Percentiles rank a stretch among this genome's conserved stretches.
Evolutionary conservation across 2,329 filamentous ascomycete species (phyloP).

Genomic region (Colletotrichum sp.): DNA sequence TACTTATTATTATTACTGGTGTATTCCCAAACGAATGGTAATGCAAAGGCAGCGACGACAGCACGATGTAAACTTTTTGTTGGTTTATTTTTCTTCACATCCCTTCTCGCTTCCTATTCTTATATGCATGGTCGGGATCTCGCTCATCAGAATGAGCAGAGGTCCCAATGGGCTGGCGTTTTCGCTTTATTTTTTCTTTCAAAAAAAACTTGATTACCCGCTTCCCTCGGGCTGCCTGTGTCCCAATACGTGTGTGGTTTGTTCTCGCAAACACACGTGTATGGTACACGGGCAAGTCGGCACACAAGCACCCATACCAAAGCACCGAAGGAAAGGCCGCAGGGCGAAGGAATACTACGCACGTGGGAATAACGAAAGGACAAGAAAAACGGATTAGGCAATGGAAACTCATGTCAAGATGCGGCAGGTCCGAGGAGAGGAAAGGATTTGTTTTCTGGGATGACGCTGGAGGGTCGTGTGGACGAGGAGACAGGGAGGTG

Average conservation of each 20-base stretch:
- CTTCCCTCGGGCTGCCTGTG: neutral
- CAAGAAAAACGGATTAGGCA: neutral
- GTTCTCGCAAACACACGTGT: neutral
- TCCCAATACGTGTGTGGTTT: neutral
- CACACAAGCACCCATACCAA: neutral
- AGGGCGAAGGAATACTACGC: neutral
- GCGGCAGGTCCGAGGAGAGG: conserved; percentile 4
- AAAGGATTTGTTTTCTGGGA: neutral
- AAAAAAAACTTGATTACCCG: neutral
- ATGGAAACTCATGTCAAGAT: neutral
- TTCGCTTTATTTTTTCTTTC: neutral
- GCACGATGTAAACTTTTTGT: conserved; percentile 22
- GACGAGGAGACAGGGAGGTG: neutral
- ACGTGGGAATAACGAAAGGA: neutral
- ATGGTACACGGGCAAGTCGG: neutral
- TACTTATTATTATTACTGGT: neutral
- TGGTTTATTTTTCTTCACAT: neutral
- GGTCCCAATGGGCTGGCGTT: conserved; percentile 11
- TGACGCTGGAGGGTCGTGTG: neutral
- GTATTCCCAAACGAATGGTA: conserved; percentile 17
- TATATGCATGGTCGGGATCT: conserved; percentile 17
- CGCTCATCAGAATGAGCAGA: neutral
- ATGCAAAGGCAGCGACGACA: conserved; percentile 20
- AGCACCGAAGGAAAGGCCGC: neutral
- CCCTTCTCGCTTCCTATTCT: conserved; percentile 1